A percentile compares a stretch with the other conserved stretches of the same genome.
Conservation (phyloP, 2,329 filamentous ascomycete species). For the Nemania sp. region DNA sequence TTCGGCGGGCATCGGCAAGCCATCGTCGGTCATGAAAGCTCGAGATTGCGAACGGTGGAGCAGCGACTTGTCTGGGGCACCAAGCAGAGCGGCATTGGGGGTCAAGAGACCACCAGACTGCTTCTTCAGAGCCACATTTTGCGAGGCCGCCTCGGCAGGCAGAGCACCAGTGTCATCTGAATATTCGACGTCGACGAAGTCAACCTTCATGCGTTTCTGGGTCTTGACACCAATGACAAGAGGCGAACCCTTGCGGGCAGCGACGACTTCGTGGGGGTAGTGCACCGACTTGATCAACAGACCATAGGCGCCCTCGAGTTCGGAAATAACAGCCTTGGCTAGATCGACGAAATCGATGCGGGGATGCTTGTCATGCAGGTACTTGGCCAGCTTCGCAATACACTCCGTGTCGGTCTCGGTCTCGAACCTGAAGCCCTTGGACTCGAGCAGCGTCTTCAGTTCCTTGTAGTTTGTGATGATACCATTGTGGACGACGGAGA, state of each 20-base stretch:
- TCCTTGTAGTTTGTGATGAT: slow-evolving; percentile 99
- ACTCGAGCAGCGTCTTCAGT: slow-evolving; percentile 86
- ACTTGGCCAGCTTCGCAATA: slow-evolving; percentile 98
- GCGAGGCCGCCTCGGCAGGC: slow-evolving; percentile 89
- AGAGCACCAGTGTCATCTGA: slow-evolving; percentile 82
- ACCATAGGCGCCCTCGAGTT: slow-evolving; percentile 97
- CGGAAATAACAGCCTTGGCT: slow-evolving; percentile 96
- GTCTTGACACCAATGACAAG: slow-evolving; percentile 97
- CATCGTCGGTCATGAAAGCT: slow-evolving; percentile 98
- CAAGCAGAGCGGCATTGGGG: slow-evolving; percentile 67
- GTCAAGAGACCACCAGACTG: slow-evolving; percentile 69
- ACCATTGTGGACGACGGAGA: slow-evolving; percentile 97
- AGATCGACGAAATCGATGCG: slow-evolving; percentile 95
- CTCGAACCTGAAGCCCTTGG: slow-evolving; percentile 98
- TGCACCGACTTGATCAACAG: slow-evolving; percentile 97
- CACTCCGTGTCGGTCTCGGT: slow-evolving; percentile 99
- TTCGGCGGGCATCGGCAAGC: slow-evolving; percentile 95
- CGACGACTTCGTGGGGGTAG: slow-evolving; percentile 97
- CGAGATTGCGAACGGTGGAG: slow-evolving; percentile 98
- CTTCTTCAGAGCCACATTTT: slow-evolving; percentile 97
- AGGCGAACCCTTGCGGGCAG: slow-evolving; percentile 96
- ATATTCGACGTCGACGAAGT: slow-evolving; percentile 99
- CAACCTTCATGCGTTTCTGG: slow-evolving; percentile 99
- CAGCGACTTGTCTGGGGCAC: slow-evolving; percentile 94
- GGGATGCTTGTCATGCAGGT: slow-evolving; percentile 93